Evolutionary conservation across 2,329 filamentous ascomycete genomes (phyloP).

Genomic region (Diaporthe sp.): DNA sequence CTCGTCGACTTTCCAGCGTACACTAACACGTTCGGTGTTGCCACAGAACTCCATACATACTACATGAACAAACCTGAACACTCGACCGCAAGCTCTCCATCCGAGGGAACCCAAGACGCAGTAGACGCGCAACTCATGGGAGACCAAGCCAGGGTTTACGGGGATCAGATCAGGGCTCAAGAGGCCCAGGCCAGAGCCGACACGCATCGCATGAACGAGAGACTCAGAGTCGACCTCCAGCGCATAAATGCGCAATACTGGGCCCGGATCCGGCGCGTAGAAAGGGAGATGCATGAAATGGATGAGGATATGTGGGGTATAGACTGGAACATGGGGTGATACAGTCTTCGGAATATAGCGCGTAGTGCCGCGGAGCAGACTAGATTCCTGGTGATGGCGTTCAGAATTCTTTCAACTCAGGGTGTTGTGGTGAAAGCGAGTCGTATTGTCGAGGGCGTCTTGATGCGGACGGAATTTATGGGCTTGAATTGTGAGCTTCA

Average conservation of each 20-base stretch:
- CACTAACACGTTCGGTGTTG: background rate
- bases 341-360: background rate
- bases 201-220: background rate
- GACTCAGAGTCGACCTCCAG: background rate
- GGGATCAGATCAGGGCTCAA: background rate
- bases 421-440: background rate
- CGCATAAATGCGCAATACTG: background rate
- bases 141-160: background rate
- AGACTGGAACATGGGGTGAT: background rate
- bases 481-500: rapidly evolving
- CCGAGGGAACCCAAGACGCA: background rate
- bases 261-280: background rate
- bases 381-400: no score
- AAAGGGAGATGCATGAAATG: background rate
- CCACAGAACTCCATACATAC: background rate
- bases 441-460: background rate
- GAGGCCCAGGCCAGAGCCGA: background rate
- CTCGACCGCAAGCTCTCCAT: background rate
- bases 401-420: rapidly evolving
- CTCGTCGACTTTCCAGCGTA: background rate
- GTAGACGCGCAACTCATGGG: background rate
- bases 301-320: background rate
- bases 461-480: background rate
- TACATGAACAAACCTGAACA: no score
- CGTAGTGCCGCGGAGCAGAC: background rate